Evolutionary conservation across 179 eudicot genomes (phyloP).

Genomic region (Drosera spatulata): DNA sequence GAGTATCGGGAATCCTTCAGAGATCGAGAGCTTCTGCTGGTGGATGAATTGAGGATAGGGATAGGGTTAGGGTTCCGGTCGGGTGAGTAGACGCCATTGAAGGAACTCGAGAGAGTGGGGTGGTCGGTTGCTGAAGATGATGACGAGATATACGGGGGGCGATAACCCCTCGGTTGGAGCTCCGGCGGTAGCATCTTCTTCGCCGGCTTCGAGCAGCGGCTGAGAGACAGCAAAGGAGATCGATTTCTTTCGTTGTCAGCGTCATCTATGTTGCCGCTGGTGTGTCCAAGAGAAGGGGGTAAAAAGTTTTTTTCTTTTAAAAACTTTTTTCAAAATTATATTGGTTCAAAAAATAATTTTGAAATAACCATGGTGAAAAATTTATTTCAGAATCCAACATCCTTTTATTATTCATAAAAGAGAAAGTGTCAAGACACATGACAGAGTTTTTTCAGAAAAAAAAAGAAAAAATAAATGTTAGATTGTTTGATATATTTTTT

Average conservation of each 20-base stretch:
- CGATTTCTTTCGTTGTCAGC: not conserved
- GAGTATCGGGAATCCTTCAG: constrained; percentile 32
- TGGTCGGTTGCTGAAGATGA: constrained; percentile 44
- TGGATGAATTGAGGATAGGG: constrained; percentile 15
- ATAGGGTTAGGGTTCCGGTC: constrained; percentile 44
- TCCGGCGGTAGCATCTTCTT: constrained; percentile 71
- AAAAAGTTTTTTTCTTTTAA: too few species aligned
- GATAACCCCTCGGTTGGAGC: constrained; percentile 58
- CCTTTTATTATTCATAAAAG: too few species aligned
- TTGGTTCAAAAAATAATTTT: too few species aligned
- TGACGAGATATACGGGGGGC: constrained; percentile 22
- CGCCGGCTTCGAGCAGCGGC: constrained; percentile 1
- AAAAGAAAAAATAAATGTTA: too few species aligned
- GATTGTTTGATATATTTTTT: too few species aligned
- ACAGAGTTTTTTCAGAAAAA: too few species aligned
- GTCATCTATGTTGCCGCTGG: too few species aligned
- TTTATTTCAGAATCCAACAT: too few species aligned
- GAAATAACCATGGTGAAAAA: too few species aligned
- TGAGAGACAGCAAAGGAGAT: not conserved
- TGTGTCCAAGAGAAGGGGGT: too few species aligned
- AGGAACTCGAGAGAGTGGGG: constrained; percentile 37
- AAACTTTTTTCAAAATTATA: too few species aligned
- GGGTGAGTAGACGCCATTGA: constrained; percentile 24
- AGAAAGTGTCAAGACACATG: too few species aligned
- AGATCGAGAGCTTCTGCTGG: constrained; percentile 17